Evolutionary conservation across 805 yeast species (phyloP), one percentile per base, ranked within the genome.

Genomic region (Starmerella bombi): DNA sequence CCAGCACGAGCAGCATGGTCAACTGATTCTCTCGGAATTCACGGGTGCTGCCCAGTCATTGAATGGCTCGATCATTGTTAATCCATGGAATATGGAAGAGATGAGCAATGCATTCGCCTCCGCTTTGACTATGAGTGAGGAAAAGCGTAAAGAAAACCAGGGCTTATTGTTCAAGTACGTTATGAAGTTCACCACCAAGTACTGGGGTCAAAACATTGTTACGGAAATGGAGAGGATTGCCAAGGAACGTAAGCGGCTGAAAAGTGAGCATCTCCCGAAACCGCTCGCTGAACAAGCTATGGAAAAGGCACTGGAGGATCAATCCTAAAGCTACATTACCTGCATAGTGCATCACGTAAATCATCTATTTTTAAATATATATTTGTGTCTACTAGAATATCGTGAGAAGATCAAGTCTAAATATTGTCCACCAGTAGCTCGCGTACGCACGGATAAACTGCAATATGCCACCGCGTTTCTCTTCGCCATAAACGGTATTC

Each of bases 21-120:
- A 85, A 3, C 67, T 91, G 51, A 81, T 91, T 36, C 60, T 91
- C 47, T 79, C 93, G 32, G 99, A 91, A 63, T 91, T 91, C 63
- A 91, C 98, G 0, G 99, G 99, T 36, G 98, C 98, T n/a, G 97
- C 98, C 1, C 99, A 91, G 63, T 80, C 93, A 1, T 66, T 91
- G 48, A 88, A 91, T 56, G 99, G 99, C 19, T 85, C 94, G 1
- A 59, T 88, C 12, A 75, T 91, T 44, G 94, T 91, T 17, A 91
- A 91, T 56, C 99, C 99, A 3, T 91, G 99, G 99, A 91, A 88
- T 58, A 88, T 86, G 18, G 98, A 91, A 51, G 98, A 91, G 51
- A 62, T 88, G 57, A 76, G 93, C 16, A 81, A 74, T 32, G 80
- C 96, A 3, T 79, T 88, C 41, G 70, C 77, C 55, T 95, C 85